phyloP scores from a whole-genome alignment of 805 yeast genomes.

The Candida ipomoeae region DNA sequence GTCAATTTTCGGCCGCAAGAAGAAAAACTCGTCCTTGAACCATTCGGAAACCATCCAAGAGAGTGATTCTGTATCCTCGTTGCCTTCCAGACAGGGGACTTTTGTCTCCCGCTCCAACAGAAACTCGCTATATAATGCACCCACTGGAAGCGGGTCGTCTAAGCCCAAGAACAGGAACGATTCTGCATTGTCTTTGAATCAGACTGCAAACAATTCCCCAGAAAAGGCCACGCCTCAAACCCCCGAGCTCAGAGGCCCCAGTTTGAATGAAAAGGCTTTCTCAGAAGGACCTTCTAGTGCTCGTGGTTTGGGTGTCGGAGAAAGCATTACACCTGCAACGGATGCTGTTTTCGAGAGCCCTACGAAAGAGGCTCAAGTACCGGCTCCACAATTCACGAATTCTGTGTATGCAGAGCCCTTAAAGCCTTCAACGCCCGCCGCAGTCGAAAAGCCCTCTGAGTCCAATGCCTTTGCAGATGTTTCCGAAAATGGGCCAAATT shows the following conservation, averaged over 20 bases:
- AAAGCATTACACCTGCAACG: neutral
- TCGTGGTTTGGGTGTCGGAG: neutral
- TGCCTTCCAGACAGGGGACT: slow-evolving; percentile 12
- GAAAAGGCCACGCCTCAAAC: neutral
- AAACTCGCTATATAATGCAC: slow-evolving; percentile 11
- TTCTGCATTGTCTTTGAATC: neutral
- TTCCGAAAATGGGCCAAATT: slow-evolving; percentile 28
- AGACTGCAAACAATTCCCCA: neutral
- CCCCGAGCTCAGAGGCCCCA: neutral
- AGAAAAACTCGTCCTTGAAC: slow-evolving; percentile 38
- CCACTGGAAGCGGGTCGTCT: neutral
- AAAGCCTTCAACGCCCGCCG: neutral
- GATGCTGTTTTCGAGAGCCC: neutral
- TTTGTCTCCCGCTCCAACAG: slow-evolving; percentile 10
- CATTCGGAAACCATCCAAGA: slow-evolving; percentile 31
- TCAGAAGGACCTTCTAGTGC: neutral
- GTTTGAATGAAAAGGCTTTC: neutral
- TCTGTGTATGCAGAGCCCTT: slow-evolving; percentile 3
- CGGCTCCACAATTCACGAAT: neutral
- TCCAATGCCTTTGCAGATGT: neutral
- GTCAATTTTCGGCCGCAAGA: slow-evolving; percentile 61
- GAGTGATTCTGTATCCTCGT: slow-evolving; percentile 25
- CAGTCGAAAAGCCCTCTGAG: neutral
- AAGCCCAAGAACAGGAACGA: slow-evolving; percentile 1
- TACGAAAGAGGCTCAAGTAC: neutral